Base-by-base conservation (phyloP, 140 eudicot species). In the Erigeron philadelphicus region DNA sequence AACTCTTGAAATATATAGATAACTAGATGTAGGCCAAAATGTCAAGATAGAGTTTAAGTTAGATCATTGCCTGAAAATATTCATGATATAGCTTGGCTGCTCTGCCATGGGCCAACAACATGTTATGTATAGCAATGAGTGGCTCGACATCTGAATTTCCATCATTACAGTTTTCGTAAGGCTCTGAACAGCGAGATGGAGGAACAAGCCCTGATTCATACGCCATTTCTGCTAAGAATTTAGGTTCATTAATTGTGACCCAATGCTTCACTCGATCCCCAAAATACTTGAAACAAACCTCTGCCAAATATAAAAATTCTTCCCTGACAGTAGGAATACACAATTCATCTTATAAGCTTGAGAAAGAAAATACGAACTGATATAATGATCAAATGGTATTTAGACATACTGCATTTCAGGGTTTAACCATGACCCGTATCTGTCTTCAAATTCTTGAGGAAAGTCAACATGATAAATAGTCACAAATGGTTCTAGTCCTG, bases 401-500 rank as follows among this genome's bases (percentile, higher is more conserved):
- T 35, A 46, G 45, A 58, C 78, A 21, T 78, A 89, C 96, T 89
- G 90, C 80, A 84, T 86, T 73, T 78, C 68, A 48, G 87, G 84
- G 64, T 84, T 82, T 40, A 84, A 87, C 96, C 95, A 89, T 11
- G 83, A 77, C 44, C 86, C 86, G 56, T 74, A 90, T 81, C 82
- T 70, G 5, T 90, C 90, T 73, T 83, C 89, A 23, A 85, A 78
- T 82, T 87, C 93, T 70, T 90, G 92, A 63, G 97, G 95, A 23
- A 63, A 38, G 42, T 90, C 93, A 19, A 49, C 7, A 57, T 90
- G 97, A 66, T 76, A 64, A 64, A 87, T 75, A 0, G 97, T 87
- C 79, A 85, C 95, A 50, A 90, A 90, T 38, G 92, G 97, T 75
- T 83, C 70, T 17, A 90, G 78, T 35, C 92, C 95, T 90, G 79